Evolutionary conservation across 768 basidiomycete genomes (phyloP).

Genomic region (Kwoniella newhampshirensis): DNA sequence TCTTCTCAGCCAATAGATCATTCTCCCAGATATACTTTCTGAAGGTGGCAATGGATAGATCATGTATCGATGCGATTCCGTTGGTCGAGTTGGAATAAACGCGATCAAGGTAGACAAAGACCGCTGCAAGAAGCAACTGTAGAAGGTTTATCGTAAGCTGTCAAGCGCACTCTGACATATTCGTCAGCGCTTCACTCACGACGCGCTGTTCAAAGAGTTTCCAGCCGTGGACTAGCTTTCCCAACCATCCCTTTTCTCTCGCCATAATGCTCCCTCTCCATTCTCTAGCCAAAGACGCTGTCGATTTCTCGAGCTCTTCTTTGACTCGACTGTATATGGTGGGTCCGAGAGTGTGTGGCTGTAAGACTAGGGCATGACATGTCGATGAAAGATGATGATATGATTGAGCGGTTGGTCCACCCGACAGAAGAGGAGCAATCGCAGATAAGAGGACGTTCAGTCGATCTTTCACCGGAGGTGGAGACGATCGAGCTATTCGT

Average conservation of each 20-base stretch:
- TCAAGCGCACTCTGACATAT: background rate
- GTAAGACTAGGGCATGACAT: conserved; percentile 32
- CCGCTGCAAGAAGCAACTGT: conserved; percentile 32
- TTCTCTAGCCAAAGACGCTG: conserved; percentile 26
- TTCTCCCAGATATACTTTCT: conserved; percentile 40
- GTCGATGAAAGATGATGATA: conserved; percentile 35
- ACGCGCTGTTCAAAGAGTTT: conserved; percentile 29
- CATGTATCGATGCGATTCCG: conserved; percentile 6
- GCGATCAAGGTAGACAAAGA: conserved; percentile 44
- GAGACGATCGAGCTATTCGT: background rate
- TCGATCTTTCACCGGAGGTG: conserved; percentile 20
- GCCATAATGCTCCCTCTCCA: conserved; percentile 38
- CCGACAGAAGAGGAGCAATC: conserved; percentile 28
- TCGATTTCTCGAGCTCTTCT: conserved; percentile 32
- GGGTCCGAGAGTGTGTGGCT: conserved; percentile 34
- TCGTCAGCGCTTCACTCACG: conserved; percentile 22
- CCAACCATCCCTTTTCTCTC: conserved; percentile 33
- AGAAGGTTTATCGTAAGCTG: background rate
- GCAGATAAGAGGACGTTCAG: conserved; percentile 20
- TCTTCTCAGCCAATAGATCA: conserved; percentile 34
- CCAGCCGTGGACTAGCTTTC: conserved; percentile 28
- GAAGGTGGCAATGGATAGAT: conserved; percentile 34
- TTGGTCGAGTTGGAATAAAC: conserved; percentile 23
- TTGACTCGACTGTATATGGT: conserved; percentile 32
- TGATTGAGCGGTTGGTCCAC: conserved; percentile 23